A percentile compares a stretch with the other conserved stretches of the same genome.
Evolutionary conservation across 2,329 filamentous ascomycete genomes (phyloP).

Genomic region (Cordyceps cateniannulata): DNA sequence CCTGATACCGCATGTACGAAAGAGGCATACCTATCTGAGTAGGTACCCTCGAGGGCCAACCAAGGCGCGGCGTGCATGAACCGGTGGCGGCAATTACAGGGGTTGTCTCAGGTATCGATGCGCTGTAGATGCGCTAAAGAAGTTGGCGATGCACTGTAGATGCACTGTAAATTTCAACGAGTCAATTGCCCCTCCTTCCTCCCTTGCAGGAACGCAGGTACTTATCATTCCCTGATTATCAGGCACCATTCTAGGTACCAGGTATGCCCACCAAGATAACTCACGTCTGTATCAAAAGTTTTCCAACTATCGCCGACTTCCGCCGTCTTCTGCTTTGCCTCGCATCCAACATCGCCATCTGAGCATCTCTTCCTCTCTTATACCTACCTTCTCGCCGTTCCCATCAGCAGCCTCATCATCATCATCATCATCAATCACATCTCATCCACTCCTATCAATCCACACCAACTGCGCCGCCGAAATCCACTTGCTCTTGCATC

Average conservation of each 20-base stretch:
- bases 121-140: neutral
- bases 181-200: neutral
- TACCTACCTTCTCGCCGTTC: neutral
- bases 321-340: neutral
- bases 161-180: neutral
- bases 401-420: neutral
- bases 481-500: neutral
- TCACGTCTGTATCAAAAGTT: neutral
- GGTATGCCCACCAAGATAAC: too few relatives aligned
- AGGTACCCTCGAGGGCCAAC: neutral
- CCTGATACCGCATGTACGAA: neutral
- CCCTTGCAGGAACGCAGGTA: neutral
- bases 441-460: conserved; percentile 3
- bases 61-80: neutral
- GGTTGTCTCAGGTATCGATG: neutral
- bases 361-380: neutral
- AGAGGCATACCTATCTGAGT: too few relatives aligned
- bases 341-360: neutral
- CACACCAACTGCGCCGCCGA: neutral
- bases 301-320: neutral
- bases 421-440: neutral
- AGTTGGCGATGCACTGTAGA: neutral
- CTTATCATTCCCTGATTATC: too few relatives aligned
- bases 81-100: neutral
- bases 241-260: too few relatives aligned